Conservation (phyloP, 371 early-diverging fungal genomes). For the Choanephora cucurbitarum region DNA sequence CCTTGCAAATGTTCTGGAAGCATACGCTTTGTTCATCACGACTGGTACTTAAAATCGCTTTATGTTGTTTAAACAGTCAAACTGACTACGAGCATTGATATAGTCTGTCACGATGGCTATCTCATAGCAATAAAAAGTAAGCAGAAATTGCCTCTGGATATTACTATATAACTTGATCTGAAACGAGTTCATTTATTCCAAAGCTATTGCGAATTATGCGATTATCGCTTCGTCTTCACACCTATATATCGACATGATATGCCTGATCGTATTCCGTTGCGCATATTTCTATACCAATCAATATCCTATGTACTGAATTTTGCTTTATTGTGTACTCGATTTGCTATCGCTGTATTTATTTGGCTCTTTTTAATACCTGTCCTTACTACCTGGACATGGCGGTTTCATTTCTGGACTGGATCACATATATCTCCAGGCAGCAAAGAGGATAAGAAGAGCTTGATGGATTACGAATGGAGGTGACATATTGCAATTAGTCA, state of each 20-base stretch:
- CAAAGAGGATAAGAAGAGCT: neutral
- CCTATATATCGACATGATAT: slow-evolving; percentile 74
- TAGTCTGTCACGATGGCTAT: slow-evolving; percentile 84
- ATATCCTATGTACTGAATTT: slow-evolving; percentile 29
- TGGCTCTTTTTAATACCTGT: slow-evolving; percentile 85
- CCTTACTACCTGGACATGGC: slow-evolving; percentile 78
- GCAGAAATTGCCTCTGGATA: neutral
- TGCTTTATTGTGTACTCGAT: slow-evolving; percentile 30
- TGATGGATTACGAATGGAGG: slow-evolving; percentile 8
- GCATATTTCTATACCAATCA: slow-evolving; percentile 56
- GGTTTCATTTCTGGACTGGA: slow-evolving; percentile 72
- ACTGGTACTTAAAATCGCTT: slow-evolving; percentile 40
- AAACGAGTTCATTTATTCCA: neutral
- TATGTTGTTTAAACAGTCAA: neutral
- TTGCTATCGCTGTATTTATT: slow-evolving; percentile 59
- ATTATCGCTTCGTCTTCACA: slow-evolving; percentile 74
- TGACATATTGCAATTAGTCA: slow-evolving; percentile 4
- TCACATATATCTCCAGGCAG: neutral
- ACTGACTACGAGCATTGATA: neutral
- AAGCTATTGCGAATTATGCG: slow-evolving; percentile 88
- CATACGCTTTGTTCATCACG: slow-evolving; percentile 77
- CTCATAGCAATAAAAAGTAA: slow-evolving; percentile 79
- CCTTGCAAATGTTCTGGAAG: slow-evolving; percentile 82
- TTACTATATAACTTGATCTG: too few relatives aligned
- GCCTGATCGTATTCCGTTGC: slow-evolving; percentile 63